Conservation (phyloP, 306 rosid species). For the Rosa multiflora region DNA sequence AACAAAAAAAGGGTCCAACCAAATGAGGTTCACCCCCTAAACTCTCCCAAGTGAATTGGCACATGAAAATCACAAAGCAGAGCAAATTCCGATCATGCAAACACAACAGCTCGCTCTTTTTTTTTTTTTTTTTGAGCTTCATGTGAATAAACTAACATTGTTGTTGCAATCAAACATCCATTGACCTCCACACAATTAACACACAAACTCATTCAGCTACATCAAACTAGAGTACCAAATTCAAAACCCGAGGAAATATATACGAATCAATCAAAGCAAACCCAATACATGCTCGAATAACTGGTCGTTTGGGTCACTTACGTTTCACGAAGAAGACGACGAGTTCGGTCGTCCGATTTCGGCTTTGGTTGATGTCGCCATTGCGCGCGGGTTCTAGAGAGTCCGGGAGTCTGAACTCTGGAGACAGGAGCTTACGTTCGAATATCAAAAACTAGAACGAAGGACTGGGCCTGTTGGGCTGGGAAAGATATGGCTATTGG, state of each 20-base stretch:
- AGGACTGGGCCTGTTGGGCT: not conserved
- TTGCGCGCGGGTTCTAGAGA: conserved; percentile 21
- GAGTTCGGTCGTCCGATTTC: conserved; percentile 15
- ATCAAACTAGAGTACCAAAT: conserved; percentile 9
- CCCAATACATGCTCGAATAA: not conserved
- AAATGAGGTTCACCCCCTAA: not conserved
- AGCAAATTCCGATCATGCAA: conserved; percentile 1
- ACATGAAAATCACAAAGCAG: not conserved
- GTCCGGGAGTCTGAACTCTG: not conserved
- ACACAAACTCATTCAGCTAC: conserved; percentile 16
- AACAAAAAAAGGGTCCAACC: not conserved
- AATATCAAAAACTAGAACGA: not conserved
- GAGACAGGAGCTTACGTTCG: not conserved
- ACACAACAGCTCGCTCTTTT: conserved; percentile 37
- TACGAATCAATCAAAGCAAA: not conserved
- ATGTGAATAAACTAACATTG: conserved; percentile 4
- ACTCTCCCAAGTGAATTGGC: not conserved
- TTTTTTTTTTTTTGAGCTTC: conserved; percentile 38
- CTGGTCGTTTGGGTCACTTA: conserved; percentile 7
- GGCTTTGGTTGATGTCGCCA: conserved; percentile 20
- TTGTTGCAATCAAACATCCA: conserved; percentile 62
- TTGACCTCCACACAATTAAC: conserved; percentile 26
- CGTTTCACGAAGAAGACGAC: conserved; percentile 25
- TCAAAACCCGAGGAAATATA: not conserved
- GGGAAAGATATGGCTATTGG: not conserved